phyloP scores from a whole-genome alignment of 176 grass and related monocot species.

The Pharus latifolius region DNA sequence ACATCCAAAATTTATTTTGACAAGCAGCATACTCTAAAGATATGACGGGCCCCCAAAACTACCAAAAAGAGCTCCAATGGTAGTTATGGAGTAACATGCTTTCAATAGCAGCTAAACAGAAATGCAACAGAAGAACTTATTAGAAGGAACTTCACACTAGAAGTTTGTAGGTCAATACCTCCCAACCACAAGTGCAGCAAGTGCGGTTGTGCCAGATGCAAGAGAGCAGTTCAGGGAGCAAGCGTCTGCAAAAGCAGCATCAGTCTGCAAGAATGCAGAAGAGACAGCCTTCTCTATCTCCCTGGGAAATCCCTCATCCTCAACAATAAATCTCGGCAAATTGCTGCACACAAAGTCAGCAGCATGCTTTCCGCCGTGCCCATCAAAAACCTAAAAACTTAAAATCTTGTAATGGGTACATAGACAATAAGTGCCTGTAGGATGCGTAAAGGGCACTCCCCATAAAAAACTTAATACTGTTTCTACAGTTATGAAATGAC shows the following conservation, averaged over 20 bases:
- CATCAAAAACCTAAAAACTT: conserved; percentile 80
- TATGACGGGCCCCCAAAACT: neutral
- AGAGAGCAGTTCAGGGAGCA: conserved; percentile 68
- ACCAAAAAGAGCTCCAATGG: neutral
- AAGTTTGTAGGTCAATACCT: conserved; percentile 40
- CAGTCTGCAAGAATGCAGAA: conserved; percentile 85
- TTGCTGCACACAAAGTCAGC: conserved; percentile 87
- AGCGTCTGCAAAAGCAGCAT: conserved; percentile 78
- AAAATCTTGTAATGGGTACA: conserved; percentile 1
- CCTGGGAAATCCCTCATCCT: conserved; percentile 63
- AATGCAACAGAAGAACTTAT: neutral
- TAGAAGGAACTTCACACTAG: neutral
- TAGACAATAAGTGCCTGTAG: conserved; percentile 5
- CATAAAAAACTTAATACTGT: neutral
- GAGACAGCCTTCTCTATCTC: conserved; percentile 74
- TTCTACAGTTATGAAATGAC: neutral
- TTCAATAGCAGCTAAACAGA: neutral
- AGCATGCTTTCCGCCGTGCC: conserved; percentile 95
- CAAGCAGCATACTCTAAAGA: neutral
- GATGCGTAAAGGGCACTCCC: neutral
- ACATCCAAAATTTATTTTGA: neutral
- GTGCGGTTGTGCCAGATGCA: conserved; percentile 81
- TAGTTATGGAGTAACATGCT: neutral
- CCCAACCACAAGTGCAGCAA: conserved; percentile 70
- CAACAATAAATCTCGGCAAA: conserved; percentile 64